Evolutionary conservation across 2,329 filamentous ascomycete species (phyloP), one percentile per base, ranked within the genome.

Genomic region (Plenodomus biglobosus): DNA sequence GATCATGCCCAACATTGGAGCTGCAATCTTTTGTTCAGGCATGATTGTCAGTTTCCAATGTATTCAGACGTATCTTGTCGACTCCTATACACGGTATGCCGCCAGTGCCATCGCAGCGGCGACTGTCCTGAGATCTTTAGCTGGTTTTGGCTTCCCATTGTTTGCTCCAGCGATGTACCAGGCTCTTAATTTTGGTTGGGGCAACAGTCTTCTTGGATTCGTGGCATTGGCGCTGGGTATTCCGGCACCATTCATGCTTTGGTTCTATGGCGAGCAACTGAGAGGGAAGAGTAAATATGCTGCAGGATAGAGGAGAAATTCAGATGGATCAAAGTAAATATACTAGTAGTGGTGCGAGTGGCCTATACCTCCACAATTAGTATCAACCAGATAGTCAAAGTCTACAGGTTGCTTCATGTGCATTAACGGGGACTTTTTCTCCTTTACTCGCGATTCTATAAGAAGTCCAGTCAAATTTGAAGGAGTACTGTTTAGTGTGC

Each of bases 1-100:
- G 76, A 79, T 82, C 36, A 71, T 77, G 42, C 79, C 81, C 0
- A 78, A 83, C 45, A 76, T 83, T 36, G 80, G 81, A 0, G 77
- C 79, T 0, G 68, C 67, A 0, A 55, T 84, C 0, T 77, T 83
- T 45, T 75, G 76, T 7, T 74, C 73, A 1, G 79, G 80, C 18
- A 65, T 48, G 38, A 80, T 77, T 49, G 53, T 77, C 3, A 65
- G 66, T 1, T 73, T 75, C 44, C 69, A 77, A 45, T 76, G 73
- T 18, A 69, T 76, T 16, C 73, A 74, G 61, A 68, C 72, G 1
- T 78, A 78, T 52, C 61, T 78, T 2, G 73, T 78, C 6, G 76
- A 78, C 49, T 64, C 70, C 1, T 78, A 77, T 47, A 72, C 72
- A n/a, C 51, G 70, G 20, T 77, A 75, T 55, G 74, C 75, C 1